These are phyloP conservation scores for Suillus cothurnatus DNA, from an alignment of 768 basidiomycete species.

Conservation along the genomic window DNA sequence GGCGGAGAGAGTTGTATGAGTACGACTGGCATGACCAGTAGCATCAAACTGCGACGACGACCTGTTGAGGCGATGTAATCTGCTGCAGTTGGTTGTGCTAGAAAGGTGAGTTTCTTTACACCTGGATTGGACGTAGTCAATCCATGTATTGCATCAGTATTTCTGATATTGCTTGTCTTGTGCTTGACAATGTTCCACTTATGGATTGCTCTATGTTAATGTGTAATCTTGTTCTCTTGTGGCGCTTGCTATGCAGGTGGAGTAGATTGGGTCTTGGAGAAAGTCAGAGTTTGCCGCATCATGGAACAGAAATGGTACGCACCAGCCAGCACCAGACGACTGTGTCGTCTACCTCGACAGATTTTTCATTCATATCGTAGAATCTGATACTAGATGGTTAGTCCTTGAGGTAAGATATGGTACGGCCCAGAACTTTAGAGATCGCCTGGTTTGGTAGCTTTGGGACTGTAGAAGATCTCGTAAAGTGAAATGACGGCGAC, in stretches of 20 bases:
- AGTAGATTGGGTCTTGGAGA: conserved; percentile 74
- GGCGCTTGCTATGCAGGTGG: conserved; percentile 38
- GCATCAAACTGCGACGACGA: not conserved
- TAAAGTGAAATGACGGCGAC: too few relatives aligned
- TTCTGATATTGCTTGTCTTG: not conserved
- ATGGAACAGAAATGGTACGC: conserved; percentile 14
- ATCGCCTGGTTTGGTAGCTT: not conserved
- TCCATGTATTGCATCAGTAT: not conserved
- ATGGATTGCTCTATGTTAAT: not conserved
- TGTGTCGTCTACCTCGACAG: conserved; percentile 65
- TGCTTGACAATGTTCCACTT: not conserved
- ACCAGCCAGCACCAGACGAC: conserved; percentile 75
- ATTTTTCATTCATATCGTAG: not conserved
- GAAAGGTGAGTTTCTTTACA: not conserved
- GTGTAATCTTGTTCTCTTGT: not conserved
- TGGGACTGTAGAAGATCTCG: too few relatives aligned
- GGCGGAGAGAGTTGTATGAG: not conserved
- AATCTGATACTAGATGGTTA: not conserved
- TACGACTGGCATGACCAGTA: not conserved
- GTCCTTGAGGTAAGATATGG: too few relatives aligned
- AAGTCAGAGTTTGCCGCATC: not conserved
- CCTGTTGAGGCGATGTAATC: conserved; percentile 1
- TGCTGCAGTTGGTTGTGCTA: not conserved
- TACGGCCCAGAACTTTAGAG: too few relatives aligned
- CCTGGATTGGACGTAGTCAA: not conserved